Evolutionary conservation across 2,329 filamentous ascomycete species (phyloP).

Genomic region (Ceratocystis colombiana): DNA sequence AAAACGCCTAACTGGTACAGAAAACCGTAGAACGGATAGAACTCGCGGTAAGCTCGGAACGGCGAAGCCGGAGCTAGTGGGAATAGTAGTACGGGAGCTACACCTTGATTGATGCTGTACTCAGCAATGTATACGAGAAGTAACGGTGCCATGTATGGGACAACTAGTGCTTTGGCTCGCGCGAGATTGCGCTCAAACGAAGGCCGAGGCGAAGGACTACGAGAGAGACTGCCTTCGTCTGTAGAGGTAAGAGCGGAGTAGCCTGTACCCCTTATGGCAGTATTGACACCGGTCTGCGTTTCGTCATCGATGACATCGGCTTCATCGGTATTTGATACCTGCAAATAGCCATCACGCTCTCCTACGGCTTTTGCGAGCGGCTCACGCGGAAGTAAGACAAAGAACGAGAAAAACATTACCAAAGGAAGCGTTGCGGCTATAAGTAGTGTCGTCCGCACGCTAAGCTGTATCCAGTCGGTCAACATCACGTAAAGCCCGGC

Average conservation of each 20-base stretch:
- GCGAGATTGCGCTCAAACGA: conserved; percentile 40
- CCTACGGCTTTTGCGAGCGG: conserved; percentile 45
- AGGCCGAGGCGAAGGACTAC: neutral
- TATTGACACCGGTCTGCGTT: conserved; percentile 32
- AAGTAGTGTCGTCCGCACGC: conserved; percentile 63
- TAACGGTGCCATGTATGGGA: conserved; percentile 79
- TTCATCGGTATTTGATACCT: conserved; percentile 35
- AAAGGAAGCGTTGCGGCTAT: conserved; percentile 68
- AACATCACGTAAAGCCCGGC: conserved; percentile 79
- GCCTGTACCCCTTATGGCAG: conserved; percentile 35
- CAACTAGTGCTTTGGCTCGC: conserved; percentile 60
- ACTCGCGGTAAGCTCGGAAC: conserved; percentile 70
- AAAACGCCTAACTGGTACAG: conserved; percentile 95
- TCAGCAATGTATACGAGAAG: conserved; percentile 90
- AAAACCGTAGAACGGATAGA: conserved; percentile 90
- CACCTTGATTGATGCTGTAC: conserved; percentile 91
- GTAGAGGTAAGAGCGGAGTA: conserved; percentile 18
- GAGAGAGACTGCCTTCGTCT: conserved; percentile 19
- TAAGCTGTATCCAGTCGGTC: conserved; percentile 68
- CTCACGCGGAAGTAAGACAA: conserved; percentile 61
- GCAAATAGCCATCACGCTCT: conserved; percentile 40
- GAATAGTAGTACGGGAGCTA: conserved; percentile 81
- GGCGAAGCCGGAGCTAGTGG: conserved; percentile 59
- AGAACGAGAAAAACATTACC: conserved; percentile 81
- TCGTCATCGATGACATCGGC: conserved; percentile 36